Evolutionary conservation across 2,329 filamentous ascomycete species (phyloP).

Genomic region (Albophoma yamanashiensis): DNA sequence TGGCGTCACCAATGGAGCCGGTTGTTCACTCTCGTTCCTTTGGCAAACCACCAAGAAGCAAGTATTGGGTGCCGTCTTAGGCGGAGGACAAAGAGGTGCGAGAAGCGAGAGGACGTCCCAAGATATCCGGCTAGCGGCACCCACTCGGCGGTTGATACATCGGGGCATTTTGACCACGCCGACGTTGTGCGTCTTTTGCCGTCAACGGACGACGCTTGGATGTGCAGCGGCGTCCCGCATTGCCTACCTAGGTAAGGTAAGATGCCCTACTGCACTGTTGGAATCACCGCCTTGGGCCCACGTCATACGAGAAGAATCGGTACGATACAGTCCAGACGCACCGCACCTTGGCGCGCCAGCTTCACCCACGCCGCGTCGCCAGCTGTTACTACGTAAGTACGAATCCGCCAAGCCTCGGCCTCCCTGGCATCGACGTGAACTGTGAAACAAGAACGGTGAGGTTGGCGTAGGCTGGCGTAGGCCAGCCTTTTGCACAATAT

Average conservation of each 20-base stretch:
- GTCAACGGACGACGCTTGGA: background rate
- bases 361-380: background rate
- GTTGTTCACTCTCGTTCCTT: background rate
- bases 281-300: background rate
- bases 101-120: background rate
- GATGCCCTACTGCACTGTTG: background rate
- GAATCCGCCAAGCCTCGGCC: background rate
- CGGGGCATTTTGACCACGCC: background rate
- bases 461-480: background rate
- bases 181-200: background rate
- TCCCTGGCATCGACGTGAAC: background rate
- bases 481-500: background rate
- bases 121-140: background rate
- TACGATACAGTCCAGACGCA: background rate
- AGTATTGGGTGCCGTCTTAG: background rate
- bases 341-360: background rate
- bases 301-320: background rate
- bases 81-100: background rate
- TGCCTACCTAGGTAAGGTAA: background rate
- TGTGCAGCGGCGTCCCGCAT: background rate
- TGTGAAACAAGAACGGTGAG: conserved; percentile 4
- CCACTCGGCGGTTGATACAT: background rate
- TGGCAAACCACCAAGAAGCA: background rate
- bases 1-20: background rate
- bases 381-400: no score